Base-by-base conservation (phyloP, 352 stramenopile species). In the Pythium plurisporium region DNA sequence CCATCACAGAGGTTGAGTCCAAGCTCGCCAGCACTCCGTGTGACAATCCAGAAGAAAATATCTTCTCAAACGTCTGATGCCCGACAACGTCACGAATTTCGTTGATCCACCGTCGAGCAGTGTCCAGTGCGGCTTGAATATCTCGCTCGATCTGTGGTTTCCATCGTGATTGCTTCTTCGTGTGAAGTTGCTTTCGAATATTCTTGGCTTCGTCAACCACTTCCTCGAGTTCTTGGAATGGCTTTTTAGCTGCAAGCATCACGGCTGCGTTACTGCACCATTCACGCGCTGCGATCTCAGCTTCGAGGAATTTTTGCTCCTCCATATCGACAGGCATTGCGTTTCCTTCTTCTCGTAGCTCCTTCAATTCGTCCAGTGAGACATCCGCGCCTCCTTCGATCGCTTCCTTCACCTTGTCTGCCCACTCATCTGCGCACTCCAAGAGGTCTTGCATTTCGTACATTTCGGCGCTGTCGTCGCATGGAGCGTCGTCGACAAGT, bases 361-460 rank as follows among this genome's bases (percentile, higher is more conserved):
- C 82, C 33, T 89, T 88, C 22, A 95, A 42, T n/a, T 76, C 72
- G 11, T 74, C 59, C n/a, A 95, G 53, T 2, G 78, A 62, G 5
- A 94, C 81, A 46, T 91, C 79, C 10, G 74, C 72, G 22, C 73
- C 80, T 27, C 74, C 74, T 61, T 91, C 80, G 36, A 95, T 89
- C n/a, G 86, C 84, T 7, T 71, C 51, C 31, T 82, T 83, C 19
- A 95, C 83, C 45, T 89, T 89, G 6, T 79, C 67, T 7, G 82
- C 80, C 86, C 86, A 95, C 37, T 86, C 82, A 50, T 94, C 82
- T 3, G 86, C 86, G 66, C 85, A 95, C 55, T 84, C 83, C 7
- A 95, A 64, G n/a, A 95, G 62, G 25, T 94, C 86, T 55, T 95
- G 83, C 83, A 95, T 95, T 64, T 95, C 86, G 61, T 90, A 93